Conservation (phyloP, 2,329 filamentous ascomycete genomes). For the Epichloe baconii region DNA sequence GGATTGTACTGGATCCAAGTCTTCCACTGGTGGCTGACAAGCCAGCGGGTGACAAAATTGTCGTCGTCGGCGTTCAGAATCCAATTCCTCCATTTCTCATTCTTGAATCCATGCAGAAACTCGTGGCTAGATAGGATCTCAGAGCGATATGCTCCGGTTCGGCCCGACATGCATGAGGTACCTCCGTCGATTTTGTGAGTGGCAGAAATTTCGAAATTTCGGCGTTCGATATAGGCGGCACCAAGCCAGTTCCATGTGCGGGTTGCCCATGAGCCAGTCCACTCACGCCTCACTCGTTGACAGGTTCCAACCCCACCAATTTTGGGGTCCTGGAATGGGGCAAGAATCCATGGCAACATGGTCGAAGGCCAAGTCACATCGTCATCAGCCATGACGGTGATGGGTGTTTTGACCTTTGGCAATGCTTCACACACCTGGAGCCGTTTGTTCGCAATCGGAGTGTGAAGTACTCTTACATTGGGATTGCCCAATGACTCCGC, state of each 20-base stretch:
- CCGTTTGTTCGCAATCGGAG: slow-evolving; percentile 85
- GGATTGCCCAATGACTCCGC: slow-evolving; percentile 45
- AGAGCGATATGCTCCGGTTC: slow-evolving; percentile 83
- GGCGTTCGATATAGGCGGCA: slow-evolving; percentile 79
- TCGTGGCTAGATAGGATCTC: slow-evolving; percentile 74
- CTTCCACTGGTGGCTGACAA: slow-evolving; percentile 84
- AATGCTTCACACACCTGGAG: slow-evolving; percentile 87
- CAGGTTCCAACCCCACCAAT: slow-evolving; percentile 90
- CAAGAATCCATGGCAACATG: slow-evolving; percentile 80
- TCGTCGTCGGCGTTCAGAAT: slow-evolving; percentile 94
- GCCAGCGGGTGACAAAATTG: slow-evolving; percentile 95
- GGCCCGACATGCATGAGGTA: slow-evolving; percentile 91
- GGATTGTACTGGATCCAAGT: slow-evolving; percentile 90
- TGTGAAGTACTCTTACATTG: slow-evolving; percentile 61
- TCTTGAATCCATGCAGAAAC: slow-evolving; percentile 81
- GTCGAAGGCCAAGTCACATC: slow-evolving; percentile 87
- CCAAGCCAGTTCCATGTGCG: slow-evolving; percentile 80
- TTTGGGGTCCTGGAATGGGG: slow-evolving; percentile 71
- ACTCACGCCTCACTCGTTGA: slow-evolving; percentile 66
- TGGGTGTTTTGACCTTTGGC: slow-evolving; percentile 66
- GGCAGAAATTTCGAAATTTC: slow-evolving; percentile 94
- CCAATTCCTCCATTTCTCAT: slow-evolving; percentile 79
- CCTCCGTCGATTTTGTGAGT: slow-evolving; percentile 92
- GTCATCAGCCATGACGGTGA: slow-evolving; percentile 90
- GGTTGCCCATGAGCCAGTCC: slow-evolving; percentile 42